Percentiles rank a stretch among this genome's conserved stretches.
phyloP scores from a whole-genome alignment of 345 rosid genomes.

The Jatropha curcas region DNA sequence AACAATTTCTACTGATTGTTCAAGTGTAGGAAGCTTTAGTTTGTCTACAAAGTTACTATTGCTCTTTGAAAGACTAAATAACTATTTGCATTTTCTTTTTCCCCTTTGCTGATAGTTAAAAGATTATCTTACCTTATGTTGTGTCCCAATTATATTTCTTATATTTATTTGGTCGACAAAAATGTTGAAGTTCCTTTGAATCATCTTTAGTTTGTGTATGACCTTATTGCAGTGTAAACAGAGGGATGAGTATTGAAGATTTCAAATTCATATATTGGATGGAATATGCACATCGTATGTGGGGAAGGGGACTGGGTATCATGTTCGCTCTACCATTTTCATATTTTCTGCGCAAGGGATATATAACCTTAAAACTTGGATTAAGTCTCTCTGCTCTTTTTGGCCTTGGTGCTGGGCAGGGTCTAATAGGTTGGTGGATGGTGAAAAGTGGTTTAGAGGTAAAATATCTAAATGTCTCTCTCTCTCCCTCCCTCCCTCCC shows the following conservation, averaged over 20 bases:
- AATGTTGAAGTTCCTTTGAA: not conserved
- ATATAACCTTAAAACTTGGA: slow-evolving; percentile 79
- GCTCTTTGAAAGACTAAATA: not conserved
- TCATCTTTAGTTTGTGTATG: slow-evolving; percentile 6
- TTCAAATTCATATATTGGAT: slow-evolving; percentile 97
- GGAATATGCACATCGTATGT: slow-evolving; percentile 97
- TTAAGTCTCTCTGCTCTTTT: slow-evolving; percentile 72
- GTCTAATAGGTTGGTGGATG: slow-evolving; percentile 99
- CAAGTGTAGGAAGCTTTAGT: not conserved
- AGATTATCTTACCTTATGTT: not conserved
- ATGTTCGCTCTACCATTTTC: slow-evolving; percentile 98
- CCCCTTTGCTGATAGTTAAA: not conserved
- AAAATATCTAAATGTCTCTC: slow-evolving; percentile 12
- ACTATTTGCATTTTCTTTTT: slow-evolving; percentile 6
- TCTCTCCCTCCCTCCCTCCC: not conserved
- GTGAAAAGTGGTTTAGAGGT: slow-evolving; percentile 99
- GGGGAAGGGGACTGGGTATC: slow-evolving; percentile 98
- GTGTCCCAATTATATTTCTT: not conserved
- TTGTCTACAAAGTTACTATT: not conserved
- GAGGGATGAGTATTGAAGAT: slow-evolving; percentile 90
- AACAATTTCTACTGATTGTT: not conserved
- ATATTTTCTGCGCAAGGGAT: slow-evolving; percentile 81
- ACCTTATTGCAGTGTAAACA: slow-evolving; percentile 61
- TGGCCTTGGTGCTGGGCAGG: slow-evolving; percentile 98
- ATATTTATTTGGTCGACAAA: not conserved